Evolutionary conservation across 495 filamentous ascomycete genomes (phyloP).

Genomic region (Penicillium manginii): DNA sequence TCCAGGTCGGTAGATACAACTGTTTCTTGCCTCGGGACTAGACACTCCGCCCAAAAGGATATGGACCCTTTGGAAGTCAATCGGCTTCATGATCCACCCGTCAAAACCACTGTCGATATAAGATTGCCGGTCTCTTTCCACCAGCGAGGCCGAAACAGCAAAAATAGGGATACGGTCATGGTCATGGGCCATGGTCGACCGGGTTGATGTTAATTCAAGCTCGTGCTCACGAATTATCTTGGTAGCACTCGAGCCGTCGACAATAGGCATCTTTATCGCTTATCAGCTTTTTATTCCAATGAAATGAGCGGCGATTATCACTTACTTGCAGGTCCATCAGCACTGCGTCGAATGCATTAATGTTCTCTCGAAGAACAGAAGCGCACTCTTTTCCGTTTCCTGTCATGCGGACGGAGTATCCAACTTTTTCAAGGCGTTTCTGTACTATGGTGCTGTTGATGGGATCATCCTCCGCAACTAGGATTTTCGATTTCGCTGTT

Average conservation of each 20-base stretch:
- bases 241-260: slow-evolving; percentile 78
- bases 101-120: slow-evolving; percentile 83
- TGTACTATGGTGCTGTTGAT: slow-evolving; percentile 83
- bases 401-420: slow-evolving; percentile 70
- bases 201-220: slow-evolving; percentile 48
- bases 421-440: slow-evolving; percentile 78
- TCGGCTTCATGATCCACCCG: slow-evolving; percentile 84
- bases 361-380: slow-evolving; percentile 60
- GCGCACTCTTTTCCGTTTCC: slow-evolving; percentile 86
- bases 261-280: slow-evolving; percentile 79
- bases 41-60: slow-evolving; percentile 63
- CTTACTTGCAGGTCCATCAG: slow-evolving; percentile 93
- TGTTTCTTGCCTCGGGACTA: slow-evolving; percentile 46
- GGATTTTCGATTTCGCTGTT: slow-evolving; percentile 53
- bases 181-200: slow-evolving; percentile 38
- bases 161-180: slow-evolving; percentile 68
- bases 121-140: slow-evolving; percentile 65
- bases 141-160: slow-evolving; percentile 80
- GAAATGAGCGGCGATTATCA: background rate
- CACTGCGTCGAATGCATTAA: slow-evolving; percentile 70
- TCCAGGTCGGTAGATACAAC: slow-evolving; percentile 60
- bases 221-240: slow-evolving; percentile 82
- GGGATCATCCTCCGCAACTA: slow-evolving; percentile 89
- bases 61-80: slow-evolving; percentile 71
- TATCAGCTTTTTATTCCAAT: background rate